Percentiles rank a stretch among this genome's conserved stretches.
Evolutionary conservation across 2,329 filamentous ascomycete genomes (phyloP).

Genomic region (Emergomyces orientalis): DNA sequence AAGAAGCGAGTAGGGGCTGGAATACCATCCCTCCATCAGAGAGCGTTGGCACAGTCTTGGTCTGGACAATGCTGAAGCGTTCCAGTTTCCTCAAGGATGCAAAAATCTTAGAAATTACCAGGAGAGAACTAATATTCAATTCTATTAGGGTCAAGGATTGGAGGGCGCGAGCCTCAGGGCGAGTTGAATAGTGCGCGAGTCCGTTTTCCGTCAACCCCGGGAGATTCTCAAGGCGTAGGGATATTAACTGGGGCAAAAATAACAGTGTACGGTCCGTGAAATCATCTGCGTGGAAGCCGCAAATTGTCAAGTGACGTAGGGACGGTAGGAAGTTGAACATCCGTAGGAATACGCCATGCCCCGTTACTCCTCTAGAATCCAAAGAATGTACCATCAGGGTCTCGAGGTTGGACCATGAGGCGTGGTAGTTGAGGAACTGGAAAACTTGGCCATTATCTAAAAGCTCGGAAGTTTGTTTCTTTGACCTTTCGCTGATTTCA

Average conservation of each 20-base stretch:
- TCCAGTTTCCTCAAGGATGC: constrained; percentile 38
- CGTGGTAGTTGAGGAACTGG: constrained; percentile 46
- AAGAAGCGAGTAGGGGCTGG: constrained; percentile 42
- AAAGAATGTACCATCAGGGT: constrained; percentile 46
- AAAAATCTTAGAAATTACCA: constrained; percentile 45
- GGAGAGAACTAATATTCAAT: constrained; percentile 44
- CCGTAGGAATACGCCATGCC: constrained; percentile 47
- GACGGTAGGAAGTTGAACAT: constrained; percentile 45
- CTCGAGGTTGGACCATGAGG: constrained; percentile 42
- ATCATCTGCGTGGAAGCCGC: constrained; percentile 44
- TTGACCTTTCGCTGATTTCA: constrained; percentile 31
- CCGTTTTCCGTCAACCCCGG: constrained; percentile 49
- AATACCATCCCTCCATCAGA: constrained; percentile 36
- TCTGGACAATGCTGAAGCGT: constrained; percentile 46
- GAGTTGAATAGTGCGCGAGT: constrained; percentile 43
- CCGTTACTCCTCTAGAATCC: constrained; percentile 37
- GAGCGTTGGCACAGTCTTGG: constrained; percentile 39
- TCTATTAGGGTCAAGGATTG: constrained; percentile 44
- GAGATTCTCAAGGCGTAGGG: constrained; percentile 47
- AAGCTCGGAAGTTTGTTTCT: constrained; percentile 25
- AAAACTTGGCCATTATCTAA: constrained; percentile 41
- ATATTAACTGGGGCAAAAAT: constrained; percentile 44
- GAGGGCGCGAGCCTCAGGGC: constrained; percentile 37
- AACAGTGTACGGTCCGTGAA: constrained; percentile 48
- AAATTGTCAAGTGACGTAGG: constrained; percentile 46